These are phyloP conservation scores for Globisporangium canariense DNA, from an alignment of 352 stramenopile species.

Conservation along the genomic window DNA sequence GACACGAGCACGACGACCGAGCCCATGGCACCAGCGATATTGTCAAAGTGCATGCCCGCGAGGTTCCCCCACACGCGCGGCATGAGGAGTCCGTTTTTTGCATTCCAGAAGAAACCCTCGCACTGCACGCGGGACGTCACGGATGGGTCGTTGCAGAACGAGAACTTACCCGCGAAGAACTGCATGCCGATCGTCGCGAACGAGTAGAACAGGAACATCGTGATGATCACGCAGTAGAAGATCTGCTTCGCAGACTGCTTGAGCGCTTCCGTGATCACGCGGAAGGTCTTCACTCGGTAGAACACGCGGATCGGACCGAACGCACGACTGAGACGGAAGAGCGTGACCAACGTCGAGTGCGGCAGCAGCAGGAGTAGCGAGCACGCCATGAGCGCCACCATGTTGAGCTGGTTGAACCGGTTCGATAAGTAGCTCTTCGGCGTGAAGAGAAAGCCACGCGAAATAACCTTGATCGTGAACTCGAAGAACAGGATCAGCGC, in stretches of 20 bases:
- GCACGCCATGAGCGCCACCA: conserved; percentile 75
- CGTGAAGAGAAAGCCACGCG: conserved; percentile 74
- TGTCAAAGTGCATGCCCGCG: conserved; percentile 79
- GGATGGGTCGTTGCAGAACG: conserved; percentile 72
- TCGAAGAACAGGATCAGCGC: conserved; percentile 74
- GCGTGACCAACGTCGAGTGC: conserved; percentile 66
- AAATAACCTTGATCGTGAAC: conserved; percentile 81
- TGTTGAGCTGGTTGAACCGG: conserved; percentile 83
- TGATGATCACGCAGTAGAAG: conserved; percentile 80
- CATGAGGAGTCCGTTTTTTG: conserved; percentile 45
- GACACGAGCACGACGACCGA: conserved; percentile 80
- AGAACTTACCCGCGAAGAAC: conserved; percentile 77
- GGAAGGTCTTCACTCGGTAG: conserved; percentile 81
- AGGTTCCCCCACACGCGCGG: conserved; percentile 81
- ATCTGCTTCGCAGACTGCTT: conserved; percentile 72
- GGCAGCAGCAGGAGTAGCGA: conserved; percentile 68
- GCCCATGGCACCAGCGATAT: conserved; percentile 71
- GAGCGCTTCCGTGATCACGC: conserved; percentile 79
- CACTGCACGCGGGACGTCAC: conserved; percentile 47
- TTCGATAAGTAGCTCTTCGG: conserved; percentile 80
- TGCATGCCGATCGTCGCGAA: conserved; percentile 86
- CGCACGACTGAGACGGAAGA: conserved; percentile 72
- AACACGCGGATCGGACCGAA: conserved; percentile 85
- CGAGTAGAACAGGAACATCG: conserved; percentile 79
- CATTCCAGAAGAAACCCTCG: conserved; percentile 63